These are phyloP conservation scores for barrel medic (Medicago truncatula) DNA, from an alignment of 306 rosid species.

Conservation along the genomic window DNA sequence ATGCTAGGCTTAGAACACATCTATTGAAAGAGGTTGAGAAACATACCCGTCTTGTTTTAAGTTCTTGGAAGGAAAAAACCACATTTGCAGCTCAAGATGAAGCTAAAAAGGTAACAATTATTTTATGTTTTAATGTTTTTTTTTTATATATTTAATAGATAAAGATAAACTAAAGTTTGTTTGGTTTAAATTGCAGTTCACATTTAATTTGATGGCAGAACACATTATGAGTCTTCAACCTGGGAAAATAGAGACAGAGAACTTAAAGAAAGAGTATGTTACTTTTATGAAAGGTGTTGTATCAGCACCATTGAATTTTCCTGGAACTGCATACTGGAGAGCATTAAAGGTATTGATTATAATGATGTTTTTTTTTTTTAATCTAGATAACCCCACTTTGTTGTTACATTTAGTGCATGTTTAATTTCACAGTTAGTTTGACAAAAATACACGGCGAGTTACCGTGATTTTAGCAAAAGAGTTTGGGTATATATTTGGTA, in stretches of 20 bases:
- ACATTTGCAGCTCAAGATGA: constrained; percentile 89
- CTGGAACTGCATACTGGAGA: constrained; percentile 89
- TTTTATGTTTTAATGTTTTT: not conserved
- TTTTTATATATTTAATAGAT: not conserved
- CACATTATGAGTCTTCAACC: constrained; percentile 96
- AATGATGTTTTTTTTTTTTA: not conserved
- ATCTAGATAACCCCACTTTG: not conserved
- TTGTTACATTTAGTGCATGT: not conserved
- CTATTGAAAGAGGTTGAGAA: constrained; percentile 78
- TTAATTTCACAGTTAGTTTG: too few relatives aligned
- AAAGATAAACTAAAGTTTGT: not conserved
- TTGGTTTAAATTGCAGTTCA: constrained; percentile 64
- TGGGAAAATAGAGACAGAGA: constrained; percentile 80
- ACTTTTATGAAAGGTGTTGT: constrained; percentile 97
- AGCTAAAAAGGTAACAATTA: constrained; percentile 72
- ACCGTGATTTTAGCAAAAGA: too few relatives aligned
- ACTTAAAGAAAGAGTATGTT: constrained; percentile 77
- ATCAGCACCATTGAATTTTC: constrained; percentile 85
- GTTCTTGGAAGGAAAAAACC: constrained; percentile 66
- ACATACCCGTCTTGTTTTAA: constrained; percentile 73
- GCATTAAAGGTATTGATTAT: constrained; percentile 71
- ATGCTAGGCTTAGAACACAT: constrained; percentile 74
- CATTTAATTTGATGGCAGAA: constrained; percentile 92
- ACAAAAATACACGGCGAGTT: not conserved
- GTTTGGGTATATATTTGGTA: too few relatives aligned